Evolutionary conservation across 2,329 filamentous ascomycete genomes (phyloP).

Genomic region (Colletotrichum tofieldiae): DNA sequence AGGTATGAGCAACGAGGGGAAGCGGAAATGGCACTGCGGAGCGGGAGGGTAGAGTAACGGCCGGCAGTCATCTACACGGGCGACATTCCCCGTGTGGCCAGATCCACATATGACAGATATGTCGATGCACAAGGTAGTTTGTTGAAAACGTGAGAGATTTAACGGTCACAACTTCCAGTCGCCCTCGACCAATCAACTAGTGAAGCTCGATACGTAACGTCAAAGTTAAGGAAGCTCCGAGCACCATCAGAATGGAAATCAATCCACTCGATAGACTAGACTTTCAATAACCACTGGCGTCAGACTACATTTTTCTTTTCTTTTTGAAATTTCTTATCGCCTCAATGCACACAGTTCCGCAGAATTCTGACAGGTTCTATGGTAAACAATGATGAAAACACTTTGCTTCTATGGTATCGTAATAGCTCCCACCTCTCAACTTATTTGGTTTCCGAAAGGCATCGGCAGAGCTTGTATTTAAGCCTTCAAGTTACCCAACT

Average conservation of each 20-base stretch:
- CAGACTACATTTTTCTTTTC: too few species aligned
- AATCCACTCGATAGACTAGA: too few species aligned
- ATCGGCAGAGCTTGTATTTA: neutral
- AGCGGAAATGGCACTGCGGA: neutral
- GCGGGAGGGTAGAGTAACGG: neutral
- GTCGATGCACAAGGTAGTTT: too few species aligned
- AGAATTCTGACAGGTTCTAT: neutral
- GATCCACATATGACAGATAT: neutral
- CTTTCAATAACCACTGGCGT: too few species aligned
- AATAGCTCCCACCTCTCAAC: neutral
- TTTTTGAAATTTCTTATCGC: neutral
- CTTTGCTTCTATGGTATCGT: neutral
- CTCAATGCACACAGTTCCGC: too few species aligned
- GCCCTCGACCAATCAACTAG: neutral
- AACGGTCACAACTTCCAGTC: neutral
- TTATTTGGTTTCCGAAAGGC: neutral
- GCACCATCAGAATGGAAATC: too few species aligned
- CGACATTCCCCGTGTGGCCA: neutral
- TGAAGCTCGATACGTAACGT: neutral
- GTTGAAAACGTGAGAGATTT: neutral
- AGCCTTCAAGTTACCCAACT: conserved; percentile 4
- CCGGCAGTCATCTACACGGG: neutral
- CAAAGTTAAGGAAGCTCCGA: neutral
- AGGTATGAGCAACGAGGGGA: conserved; percentile 6
- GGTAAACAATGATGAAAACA: neutral